A percentile compares a stretch with the other conserved stretches of the same genome.
Evolutionary conservation across 2,329 filamentous ascomycete genomes (phyloP).

Genomic region (Colletotrichum salicis): DNA sequence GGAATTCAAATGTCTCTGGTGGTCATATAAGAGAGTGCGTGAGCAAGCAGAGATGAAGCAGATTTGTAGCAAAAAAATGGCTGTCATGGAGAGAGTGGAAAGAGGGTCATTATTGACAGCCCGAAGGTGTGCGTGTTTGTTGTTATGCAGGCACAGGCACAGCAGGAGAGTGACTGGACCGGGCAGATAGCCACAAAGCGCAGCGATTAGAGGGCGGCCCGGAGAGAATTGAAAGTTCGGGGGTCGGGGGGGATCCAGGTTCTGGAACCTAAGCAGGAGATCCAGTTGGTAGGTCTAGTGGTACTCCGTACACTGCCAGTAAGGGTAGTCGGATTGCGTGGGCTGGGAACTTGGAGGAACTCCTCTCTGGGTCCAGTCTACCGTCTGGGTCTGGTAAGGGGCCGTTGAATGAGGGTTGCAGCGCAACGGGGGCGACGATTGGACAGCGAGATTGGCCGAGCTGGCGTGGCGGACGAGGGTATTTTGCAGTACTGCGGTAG

Average conservation of each 20-base stretch:
- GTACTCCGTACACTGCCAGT: slow-evolving; percentile 18
- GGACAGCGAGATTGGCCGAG: slow-evolving; percentile 35
- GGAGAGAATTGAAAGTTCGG: slow-evolving; percentile 23
- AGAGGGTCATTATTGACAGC: slow-evolving; percentile 37
- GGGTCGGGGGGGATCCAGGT: slow-evolving; percentile 26
- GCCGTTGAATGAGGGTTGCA: slow-evolving; percentile 34
- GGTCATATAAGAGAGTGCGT: slow-evolving; percentile 57
- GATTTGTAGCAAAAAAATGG: slow-evolving; percentile 55
- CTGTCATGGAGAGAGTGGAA: slow-evolving; percentile 55
- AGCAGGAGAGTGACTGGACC: neutral
- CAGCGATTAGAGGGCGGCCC: slow-evolving; percentile 27
- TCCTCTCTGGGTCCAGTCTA: slow-evolving; percentile 30
- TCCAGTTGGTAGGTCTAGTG: neutral
- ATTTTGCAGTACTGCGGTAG: slow-evolving; percentile 15
- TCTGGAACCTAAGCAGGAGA: slow-evolving; percentile 3
- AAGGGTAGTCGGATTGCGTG: slow-evolving; percentile 11
- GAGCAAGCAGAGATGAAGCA: slow-evolving; percentile 59
- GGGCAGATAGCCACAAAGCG: slow-evolving; percentile 15
- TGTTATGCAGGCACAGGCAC: slow-evolving; percentile 20
- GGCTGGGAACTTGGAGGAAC: slow-evolving; percentile 11
- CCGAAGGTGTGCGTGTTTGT: slow-evolving; percentile 24
- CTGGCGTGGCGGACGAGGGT: slow-evolving; percentile 35
- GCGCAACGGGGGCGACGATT: slow-evolving; percentile 34
- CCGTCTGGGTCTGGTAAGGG: slow-evolving; percentile 33
- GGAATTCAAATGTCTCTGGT: slow-evolving; percentile 52